A percentile compares a stretch with the other conserved stretches of the same genome.
These are phyloP conservation scores for Sugiyamaella paludigena DNA, from an alignment of 1,139 yeast genomes.

Conservation along the genomic window DNA sequence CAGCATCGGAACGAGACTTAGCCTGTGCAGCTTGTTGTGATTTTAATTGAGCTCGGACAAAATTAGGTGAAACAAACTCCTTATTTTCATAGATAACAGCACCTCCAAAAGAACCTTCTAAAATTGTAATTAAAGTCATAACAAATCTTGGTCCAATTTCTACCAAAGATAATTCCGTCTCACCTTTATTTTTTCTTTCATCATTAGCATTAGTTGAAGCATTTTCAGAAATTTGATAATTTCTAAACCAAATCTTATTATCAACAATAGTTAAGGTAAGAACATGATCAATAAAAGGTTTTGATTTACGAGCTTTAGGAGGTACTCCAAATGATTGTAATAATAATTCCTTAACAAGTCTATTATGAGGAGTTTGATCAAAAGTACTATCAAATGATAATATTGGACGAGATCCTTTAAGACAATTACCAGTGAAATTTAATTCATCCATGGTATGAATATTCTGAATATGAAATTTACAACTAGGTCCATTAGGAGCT, in stretches of 20 bases:
- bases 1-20: slow-evolving; percentile 72
- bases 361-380: slow-evolving; percentile 60
- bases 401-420: slow-evolving; percentile 95
- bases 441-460: slow-evolving; percentile 95
- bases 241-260: slow-evolving; percentile 92
- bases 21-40: slow-evolving; percentile 82
- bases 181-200: slow-evolving; percentile 32
- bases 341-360: slow-evolving; percentile 79
- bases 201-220: slow-evolving; percentile 43
- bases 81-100: slow-evolving; percentile 96
- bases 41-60: slow-evolving; percentile 84
- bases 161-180: slow-evolving; percentile 65
- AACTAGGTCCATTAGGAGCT: slow-evolving; percentile 97
- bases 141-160: slow-evolving; percentile 98
- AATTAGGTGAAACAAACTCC: slow-evolving; percentile 94
- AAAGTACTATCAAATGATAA: slow-evolving; percentile 83
- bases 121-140: slow-evolving; percentile 82
- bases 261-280: slow-evolving; percentile 91
- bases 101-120: slow-evolving; percentile 97
- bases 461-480: slow-evolving; percentile 90
- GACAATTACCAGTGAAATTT: slow-evolving; percentile 93
- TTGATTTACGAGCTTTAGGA: slow-evolving; percentile 87
- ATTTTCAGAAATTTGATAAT: slow-evolving; percentile 85
- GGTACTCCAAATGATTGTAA: slow-evolving; percentile 93
- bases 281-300: slow-evolving; percentile 94